A percentile compares a stretch with the other conserved stretches of the same genome.
Conservation (phyloP, 345 rosid species). For the Gossypium ekmanianum region DNA sequence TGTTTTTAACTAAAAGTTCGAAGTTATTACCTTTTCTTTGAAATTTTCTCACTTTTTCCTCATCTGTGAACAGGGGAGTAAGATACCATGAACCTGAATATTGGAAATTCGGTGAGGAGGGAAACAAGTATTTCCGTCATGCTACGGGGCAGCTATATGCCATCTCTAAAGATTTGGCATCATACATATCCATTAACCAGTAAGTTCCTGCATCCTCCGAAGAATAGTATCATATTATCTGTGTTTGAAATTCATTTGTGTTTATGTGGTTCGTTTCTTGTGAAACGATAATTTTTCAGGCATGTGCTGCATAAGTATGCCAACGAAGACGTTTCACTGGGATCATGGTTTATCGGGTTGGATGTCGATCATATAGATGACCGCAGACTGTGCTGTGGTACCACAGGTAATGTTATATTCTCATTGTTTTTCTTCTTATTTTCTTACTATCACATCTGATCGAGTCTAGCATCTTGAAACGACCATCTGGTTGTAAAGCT, state of each 20-base stretch:
- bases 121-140: conserved; percentile 93
- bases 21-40: background rate
- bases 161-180: conserved; percentile 77
- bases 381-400: conserved; percentile 94
- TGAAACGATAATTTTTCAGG: conserved; percentile 37
- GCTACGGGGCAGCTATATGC: conserved; percentile 98
- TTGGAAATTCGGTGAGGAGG: conserved; percentile 98
- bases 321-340: conserved; percentile 93
- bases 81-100: conserved; percentile 94
- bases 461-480: background rate
- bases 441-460: background rate
- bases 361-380: conserved; percentile 95
- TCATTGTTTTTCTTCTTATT: background rate
- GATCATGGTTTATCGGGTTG: conserved; percentile 95
- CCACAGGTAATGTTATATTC: conserved; percentile 61
- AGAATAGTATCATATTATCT: background rate
- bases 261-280: conserved; percentile 18
- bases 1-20: background rate
- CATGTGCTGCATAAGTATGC: conserved; percentile 82
- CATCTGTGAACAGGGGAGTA: conserved; percentile 59
- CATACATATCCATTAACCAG: conserved; percentile 85
- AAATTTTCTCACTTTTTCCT: conserved; percentile 13
- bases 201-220: conserved; percentile 29
- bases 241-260: background rate
- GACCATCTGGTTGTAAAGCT: background rate